These are phyloP conservation scores for Astragalus membranaceus DNA, from an alignment of 306 rosid genomes.

Conservation along the genomic window DNA sequence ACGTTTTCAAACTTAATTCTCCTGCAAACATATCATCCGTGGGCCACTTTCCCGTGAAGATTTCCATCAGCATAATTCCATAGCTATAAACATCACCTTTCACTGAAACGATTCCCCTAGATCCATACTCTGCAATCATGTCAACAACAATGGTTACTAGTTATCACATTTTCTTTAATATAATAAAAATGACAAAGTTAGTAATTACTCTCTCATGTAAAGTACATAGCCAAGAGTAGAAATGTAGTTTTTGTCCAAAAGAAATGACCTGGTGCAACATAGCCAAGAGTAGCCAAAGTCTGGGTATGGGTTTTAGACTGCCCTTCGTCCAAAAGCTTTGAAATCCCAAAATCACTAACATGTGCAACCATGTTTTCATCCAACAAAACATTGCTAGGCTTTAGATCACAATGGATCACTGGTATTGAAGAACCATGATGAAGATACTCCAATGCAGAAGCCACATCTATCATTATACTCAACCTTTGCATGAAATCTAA, in stretches of 20 bases:
- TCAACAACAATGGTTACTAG: not conserved
- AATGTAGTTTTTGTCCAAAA: not conserved
- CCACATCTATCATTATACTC: constrained; percentile 26
- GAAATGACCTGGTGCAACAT: constrained; percentile 23
- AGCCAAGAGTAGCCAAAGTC: constrained; percentile 21
- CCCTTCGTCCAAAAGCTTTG: constrained; percentile 20
- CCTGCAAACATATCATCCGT: constrained; percentile 12
- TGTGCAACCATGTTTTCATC: constrained; percentile 29
- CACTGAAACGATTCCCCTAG: not conserved
- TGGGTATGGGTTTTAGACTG: not conserved
- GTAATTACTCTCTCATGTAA: not conserved
- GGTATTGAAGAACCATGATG: constrained; percentile 23
- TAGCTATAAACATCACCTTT: constrained; percentile 19
- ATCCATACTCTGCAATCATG: constrained; percentile 3
- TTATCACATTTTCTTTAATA: not conserved
- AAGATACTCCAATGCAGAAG: constrained; percentile 24
- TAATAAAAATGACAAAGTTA: not conserved
- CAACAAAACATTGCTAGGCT: constrained; percentile 20
- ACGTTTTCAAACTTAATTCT: not conserved
- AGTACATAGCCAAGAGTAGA: not conserved
- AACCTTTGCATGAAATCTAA: constrained; percentile 23
- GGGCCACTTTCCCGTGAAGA: constrained; percentile 10
- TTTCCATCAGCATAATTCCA: constrained; percentile 8
- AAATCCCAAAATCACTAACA: constrained; percentile 27
- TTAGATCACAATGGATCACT: constrained; percentile 25